Evolutionary conservation across 2,329 filamentous ascomycete species (phyloP).

Genomic region (Neocucurbitaria cava): DNA sequence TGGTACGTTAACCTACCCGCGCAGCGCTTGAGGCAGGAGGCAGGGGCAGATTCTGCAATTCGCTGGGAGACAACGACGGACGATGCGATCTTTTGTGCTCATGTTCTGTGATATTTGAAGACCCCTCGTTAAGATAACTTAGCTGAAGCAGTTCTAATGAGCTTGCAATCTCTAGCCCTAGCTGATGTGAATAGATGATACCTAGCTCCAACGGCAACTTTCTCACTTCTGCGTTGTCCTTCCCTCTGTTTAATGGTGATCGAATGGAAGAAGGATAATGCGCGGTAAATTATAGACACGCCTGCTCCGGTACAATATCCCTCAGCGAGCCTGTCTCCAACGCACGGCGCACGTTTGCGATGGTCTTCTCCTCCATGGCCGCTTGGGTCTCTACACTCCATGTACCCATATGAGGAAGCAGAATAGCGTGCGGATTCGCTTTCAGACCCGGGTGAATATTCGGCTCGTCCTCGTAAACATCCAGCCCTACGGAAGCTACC

Average conservation of each 20-base stretch:
- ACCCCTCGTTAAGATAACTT: neutral
- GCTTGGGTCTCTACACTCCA: conserved; percentile 69
- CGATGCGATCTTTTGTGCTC: neutral
- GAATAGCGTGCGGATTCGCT: conserved; percentile 72
- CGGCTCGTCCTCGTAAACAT: conserved; percentile 86
- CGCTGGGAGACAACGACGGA: neutral
- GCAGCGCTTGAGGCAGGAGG: neutral
- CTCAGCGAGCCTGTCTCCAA: conserved; percentile 68
- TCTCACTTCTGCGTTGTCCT: neutral
- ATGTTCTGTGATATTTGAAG: neutral
- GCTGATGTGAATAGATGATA: neutral
- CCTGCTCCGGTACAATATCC: conserved; percentile 77
- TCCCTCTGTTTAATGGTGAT: neutral
- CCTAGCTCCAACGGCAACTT: neutral
- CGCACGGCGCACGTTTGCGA: conserved; percentile 72
- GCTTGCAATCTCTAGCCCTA: neutral
- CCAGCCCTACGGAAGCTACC: conserved; percentile 75
- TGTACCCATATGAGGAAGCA: conserved; percentile 88
- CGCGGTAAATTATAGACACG: conserved; percentile 44
- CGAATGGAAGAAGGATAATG: neutral
- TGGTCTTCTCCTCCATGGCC: conserved; percentile 76
- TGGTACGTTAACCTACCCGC: no score
- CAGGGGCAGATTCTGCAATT: neutral
- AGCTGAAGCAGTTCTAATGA: neutral
- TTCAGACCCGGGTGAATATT: conserved; percentile 75